Conservation (phyloP, 2,329 filamentous ascomycete species). For the Tolypocladium paradoxum region DNA sequence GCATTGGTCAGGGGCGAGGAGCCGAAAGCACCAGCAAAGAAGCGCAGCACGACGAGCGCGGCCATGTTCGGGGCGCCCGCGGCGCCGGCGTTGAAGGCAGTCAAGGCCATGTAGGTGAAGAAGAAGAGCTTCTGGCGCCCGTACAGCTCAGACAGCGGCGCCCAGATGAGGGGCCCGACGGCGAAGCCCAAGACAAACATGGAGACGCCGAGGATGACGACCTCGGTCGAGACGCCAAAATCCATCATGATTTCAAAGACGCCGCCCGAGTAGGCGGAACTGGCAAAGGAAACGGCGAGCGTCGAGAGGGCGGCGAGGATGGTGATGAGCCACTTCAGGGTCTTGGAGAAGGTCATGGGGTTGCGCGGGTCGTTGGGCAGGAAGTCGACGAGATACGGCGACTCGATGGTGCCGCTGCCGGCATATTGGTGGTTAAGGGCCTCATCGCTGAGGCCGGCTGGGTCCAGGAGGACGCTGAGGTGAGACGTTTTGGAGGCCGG, state of each 20-base stretch:
- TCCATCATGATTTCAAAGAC: conserved; percentile 40
- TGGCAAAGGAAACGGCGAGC: conserved; percentile 59
- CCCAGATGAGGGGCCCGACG: conserved; percentile 54
- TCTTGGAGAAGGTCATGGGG: conserved; percentile 45
- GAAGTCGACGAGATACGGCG: conserved; percentile 60
- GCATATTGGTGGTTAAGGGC: conserved; percentile 45
- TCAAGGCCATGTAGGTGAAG: conserved; percentile 44
- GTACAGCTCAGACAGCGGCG: conserved; percentile 53
- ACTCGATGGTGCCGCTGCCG: conserved; percentile 53
- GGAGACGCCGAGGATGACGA: conserved; percentile 52
- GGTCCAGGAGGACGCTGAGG: conserved; percentile 45
- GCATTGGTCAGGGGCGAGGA: conserved; percentile 52
- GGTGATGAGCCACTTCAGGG: conserved; percentile 57
- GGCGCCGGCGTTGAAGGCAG: conserved; percentile 50
- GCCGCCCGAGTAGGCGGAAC: conserved; percentile 55
- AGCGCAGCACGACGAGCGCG: conserved; percentile 56
- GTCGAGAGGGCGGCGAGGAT: conserved; percentile 54
- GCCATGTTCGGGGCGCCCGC: conserved; percentile 46
- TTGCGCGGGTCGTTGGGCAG: conserved; percentile 56
- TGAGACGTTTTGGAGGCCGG: conserved; percentile 26
- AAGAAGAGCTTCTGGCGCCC: conserved; percentile 51
- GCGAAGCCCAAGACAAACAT: conserved; percentile 54
- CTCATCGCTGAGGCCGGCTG: conserved; percentile 44
- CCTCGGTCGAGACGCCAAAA: conserved; percentile 39
- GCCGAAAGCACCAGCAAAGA: conserved; percentile 54